A percentile compares a stretch with the other conserved stretches of the same genome.
phyloP scores from a whole-genome alignment of 257 asterid genomes.

The Solanum okadae region DNA sequence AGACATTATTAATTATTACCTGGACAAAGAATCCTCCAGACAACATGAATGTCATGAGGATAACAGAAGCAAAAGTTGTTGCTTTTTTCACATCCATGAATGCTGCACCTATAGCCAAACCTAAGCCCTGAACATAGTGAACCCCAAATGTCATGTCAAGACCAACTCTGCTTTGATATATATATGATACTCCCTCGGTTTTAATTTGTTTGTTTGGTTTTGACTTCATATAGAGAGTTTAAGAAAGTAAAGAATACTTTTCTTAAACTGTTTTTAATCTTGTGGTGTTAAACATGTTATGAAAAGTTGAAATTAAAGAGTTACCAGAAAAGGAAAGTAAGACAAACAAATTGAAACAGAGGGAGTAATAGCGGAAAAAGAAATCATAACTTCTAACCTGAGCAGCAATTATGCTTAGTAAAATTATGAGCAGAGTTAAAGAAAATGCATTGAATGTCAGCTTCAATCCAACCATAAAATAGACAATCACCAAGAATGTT shows the following conservation, averaged over 20 bases:
- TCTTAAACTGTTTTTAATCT: not conserved
- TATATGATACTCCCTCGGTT: not conserved
- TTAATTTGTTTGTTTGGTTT: not conserved
- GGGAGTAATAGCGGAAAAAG: not conserved
- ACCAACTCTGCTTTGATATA: not conserved
- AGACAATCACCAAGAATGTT: conserved; percentile 21
- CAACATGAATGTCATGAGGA: conserved; percentile 35
- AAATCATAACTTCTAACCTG: conserved; percentile 12
- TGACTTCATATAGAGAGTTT: not conserved
- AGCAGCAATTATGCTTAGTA: conserved; percentile 32
- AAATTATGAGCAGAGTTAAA: conserved; percentile 18
- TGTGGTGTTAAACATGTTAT: not conserved
- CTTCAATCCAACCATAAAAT: conserved; percentile 35
- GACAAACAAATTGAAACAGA: not conserved
- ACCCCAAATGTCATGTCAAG: not conserved
- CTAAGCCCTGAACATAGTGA: conserved; percentile 15
- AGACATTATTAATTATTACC: conserved; percentile 12
- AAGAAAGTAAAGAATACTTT: not conserved
- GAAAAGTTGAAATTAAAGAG: not conserved
- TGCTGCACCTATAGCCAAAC: conserved; percentile 36
- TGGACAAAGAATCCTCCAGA: conserved; percentile 32
- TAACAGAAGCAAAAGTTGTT: conserved; percentile 37
- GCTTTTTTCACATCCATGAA: conserved; percentile 37
- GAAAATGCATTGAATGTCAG: conserved; percentile 24
- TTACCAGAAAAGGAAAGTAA: not conserved